Evolutionary conservation across 2,329 filamentous ascomycete genomes (phyloP).

Genomic region (Sporothrix brunneoviolacea): DNA sequence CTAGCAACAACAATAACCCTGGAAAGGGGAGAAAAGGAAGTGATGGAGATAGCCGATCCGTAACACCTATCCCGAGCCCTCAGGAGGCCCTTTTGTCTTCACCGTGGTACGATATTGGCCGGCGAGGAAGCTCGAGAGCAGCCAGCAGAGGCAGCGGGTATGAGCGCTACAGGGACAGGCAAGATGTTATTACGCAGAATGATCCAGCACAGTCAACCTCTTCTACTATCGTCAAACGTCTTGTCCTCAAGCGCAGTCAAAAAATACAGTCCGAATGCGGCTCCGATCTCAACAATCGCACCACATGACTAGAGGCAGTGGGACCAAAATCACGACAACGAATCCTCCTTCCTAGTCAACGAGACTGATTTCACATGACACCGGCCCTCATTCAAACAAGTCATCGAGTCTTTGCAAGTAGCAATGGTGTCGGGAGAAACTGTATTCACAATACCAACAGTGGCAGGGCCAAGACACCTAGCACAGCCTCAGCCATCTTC

Average conservation of each 20-base stretch:
- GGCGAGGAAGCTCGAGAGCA: background rate
- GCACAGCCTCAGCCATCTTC: too few species aligned
- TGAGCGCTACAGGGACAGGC: background rate
- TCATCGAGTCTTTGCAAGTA: conserved; percentile 38
- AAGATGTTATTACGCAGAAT: too few species aligned
- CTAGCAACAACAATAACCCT: background rate
- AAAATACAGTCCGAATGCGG: background rate
- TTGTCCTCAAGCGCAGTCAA: too few species aligned
- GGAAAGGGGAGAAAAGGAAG: background rate
- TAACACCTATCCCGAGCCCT: conserved; percentile 1
- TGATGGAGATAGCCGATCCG: background rate
- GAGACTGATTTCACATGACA: conserved; percentile 26
- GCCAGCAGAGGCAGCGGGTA: background rate
- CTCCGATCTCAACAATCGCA: background rate
- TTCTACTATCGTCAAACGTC: too few species aligned
- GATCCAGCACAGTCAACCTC: too few species aligned
- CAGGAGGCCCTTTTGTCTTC: background rate
- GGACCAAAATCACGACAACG: background rate
- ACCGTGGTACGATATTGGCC: background rate
- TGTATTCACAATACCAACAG: too few species aligned
- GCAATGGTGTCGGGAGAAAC: conserved; percentile 32
- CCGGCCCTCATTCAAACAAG: conserved; percentile 37
- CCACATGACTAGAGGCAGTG: conserved; percentile 1
- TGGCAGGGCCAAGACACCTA: too few species aligned
- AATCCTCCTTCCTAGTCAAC: background rate